Conservation (phyloP, 768 basidiomycete species). For the Cubamyces sp. region DNA sequence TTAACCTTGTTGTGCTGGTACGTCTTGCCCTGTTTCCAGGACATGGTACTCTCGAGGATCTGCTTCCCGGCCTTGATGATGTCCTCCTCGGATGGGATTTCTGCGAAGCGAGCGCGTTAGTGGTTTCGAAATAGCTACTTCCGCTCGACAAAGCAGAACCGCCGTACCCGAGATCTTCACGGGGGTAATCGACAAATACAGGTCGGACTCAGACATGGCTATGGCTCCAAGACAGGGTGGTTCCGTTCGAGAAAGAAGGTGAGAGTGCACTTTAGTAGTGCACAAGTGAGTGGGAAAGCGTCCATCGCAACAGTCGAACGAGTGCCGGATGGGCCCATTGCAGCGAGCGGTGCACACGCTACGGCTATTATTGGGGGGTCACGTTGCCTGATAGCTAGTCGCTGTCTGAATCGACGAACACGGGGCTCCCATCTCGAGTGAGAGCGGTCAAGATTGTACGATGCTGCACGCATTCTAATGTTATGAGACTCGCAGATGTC, state of each 20-base stretch:
- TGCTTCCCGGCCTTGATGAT: slow-evolving; percentile 55
- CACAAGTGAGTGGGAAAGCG: not conserved
- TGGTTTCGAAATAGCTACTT: not conserved
- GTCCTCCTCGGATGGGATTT: slow-evolving; percentile 61
- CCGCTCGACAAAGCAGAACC: not conserved
- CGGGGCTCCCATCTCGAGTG: not conserved
- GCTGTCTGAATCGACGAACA: not conserved
- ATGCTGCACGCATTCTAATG: not conserved
- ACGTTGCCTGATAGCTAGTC: not conserved
- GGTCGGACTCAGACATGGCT: slow-evolving; percentile 29
- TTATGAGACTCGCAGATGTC: not conserved
- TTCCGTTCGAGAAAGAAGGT: too few species aligned
- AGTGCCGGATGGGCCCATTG: not conserved
- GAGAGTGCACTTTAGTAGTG: too few species aligned
- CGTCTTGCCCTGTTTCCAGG: slow-evolving; percentile 74
- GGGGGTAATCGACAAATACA: slow-evolving; percentile 45
- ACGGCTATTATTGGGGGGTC: slow-evolving; percentile 17
- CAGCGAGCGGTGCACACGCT: not conserved
- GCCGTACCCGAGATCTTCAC: slow-evolving; percentile 44
- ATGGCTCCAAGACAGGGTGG: too few species aligned
- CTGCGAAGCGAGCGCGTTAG: slow-evolving; percentile 38
- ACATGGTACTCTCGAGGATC: slow-evolving; percentile 57
- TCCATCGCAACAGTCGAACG: not conserved
- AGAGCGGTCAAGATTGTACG: not conserved
- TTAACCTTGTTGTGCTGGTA: slow-evolving; percentile 58